Evolutionary conservation across 805 yeast genomes (phyloP).

Genomic region (Candida rishiriensis): DNA sequence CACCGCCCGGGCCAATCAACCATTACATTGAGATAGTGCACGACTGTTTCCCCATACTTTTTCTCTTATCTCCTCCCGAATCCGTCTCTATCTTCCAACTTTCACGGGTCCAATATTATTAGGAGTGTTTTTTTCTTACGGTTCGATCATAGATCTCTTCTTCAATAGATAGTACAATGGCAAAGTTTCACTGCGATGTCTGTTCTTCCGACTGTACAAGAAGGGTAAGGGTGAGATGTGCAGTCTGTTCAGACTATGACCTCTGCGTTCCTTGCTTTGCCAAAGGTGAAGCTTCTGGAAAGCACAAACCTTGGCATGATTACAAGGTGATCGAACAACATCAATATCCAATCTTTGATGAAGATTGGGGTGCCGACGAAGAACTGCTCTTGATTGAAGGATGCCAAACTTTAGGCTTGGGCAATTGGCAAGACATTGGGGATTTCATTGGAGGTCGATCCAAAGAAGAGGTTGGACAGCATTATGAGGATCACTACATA

Average conservation of each 20-base stretch:
- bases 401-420: constrained; percentile 85
- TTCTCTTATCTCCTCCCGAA: too few relatives aligned
- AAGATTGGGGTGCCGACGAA: constrained; percentile 98
- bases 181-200: constrained; percentile 84
- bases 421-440: constrained; percentile 98
- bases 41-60: too few relatives aligned
- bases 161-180: constrained; percentile 25
- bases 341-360: constrained; percentile 85
- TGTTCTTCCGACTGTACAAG: constrained; percentile 96
- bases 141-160: too few relatives aligned
- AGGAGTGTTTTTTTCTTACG: neutral
- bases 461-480: constrained; percentile 86
- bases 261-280: constrained; percentile 98
- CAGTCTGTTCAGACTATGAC: constrained; percentile 89
- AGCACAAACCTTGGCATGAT: constrained; percentile 92
- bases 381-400: constrained; percentile 87
- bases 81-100: too few relatives aligned
- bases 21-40: too few relatives aligned
- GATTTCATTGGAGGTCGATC: constrained; percentile 92
- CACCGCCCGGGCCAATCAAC: too few relatives aligned
- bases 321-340: constrained; percentile 91
- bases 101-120: too few relatives aligned
- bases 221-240: constrained; percentile 86
- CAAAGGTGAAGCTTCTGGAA: constrained; percentile 71
- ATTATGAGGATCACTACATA: constrained; percentile 70